phyloP scores from a whole-genome alignment of 2,329 filamentous ascomycete genomes.

The Tolypocladium endophyticum region DNA sequence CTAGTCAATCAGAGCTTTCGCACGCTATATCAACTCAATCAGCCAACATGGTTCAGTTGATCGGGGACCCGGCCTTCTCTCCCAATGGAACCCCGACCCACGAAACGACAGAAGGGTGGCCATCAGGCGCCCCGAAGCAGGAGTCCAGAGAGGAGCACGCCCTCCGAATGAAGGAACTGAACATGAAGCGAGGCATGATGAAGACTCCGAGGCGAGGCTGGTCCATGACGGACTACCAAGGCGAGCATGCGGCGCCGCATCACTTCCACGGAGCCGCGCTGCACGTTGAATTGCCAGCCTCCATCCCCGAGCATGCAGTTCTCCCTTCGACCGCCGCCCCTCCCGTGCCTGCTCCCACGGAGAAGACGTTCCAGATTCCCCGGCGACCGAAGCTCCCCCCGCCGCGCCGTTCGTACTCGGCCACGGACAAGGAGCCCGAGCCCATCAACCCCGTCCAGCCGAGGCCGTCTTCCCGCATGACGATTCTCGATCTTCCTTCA shows the following conservation, averaged over 20 bases:
- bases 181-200: slow-evolving; percentile 20
- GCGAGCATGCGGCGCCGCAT: slow-evolving; percentile 14
- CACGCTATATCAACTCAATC: not conserved
- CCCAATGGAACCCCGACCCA: slow-evolving; percentile 11
- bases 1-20: not conserved
- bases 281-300: slow-evolving; percentile 15
- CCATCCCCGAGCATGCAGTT: slow-evolving; percentile 24
- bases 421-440: slow-evolving; percentile 51
- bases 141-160: slow-evolving; percentile 30
- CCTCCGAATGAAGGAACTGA: slow-evolving; percentile 26
- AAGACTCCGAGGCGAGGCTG: slow-evolving; percentile 33
- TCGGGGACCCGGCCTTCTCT: slow-evolving; percentile 17
- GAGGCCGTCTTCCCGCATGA: slow-evolving; percentile 32
- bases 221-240: slow-evolving; percentile 34
- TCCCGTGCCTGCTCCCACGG: slow-evolving; percentile 1
- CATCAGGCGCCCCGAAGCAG: slow-evolving; percentile 4
- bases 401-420: slow-evolving; percentile 47
- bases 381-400: slow-evolving; percentile 27
- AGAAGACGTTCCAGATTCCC: slow-evolving; percentile 13
- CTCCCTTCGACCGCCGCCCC: slow-evolving; percentile 7
- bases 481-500: slow-evolving; percentile 41
- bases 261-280: slow-evolving; percentile 10
- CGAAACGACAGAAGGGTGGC: slow-evolving; percentile 11
- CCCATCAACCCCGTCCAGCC: slow-evolving; percentile 34
- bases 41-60: slow-evolving; percentile 21